Percentiles rank a stretch among this genome's conserved stretches.
Conservation (phyloP, 495 filamentous ascomycete species). For the Terfezia claveryi region DNA sequence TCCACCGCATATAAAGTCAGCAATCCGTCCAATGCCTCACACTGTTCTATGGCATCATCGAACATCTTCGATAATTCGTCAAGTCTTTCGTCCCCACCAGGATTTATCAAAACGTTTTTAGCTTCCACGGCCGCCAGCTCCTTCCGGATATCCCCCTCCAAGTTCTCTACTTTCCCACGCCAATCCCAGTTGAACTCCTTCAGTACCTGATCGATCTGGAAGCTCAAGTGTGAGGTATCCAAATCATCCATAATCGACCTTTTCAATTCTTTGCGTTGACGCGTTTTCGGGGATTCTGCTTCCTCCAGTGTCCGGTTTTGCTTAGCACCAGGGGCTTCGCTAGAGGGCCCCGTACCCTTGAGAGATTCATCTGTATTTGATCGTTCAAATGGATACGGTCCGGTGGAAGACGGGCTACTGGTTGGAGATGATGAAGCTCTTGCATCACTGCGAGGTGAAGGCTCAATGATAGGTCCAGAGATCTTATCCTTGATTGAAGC, state of each 20-base stretch:
- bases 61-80: constrained; percentile 62
- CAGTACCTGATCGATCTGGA: constrained; percentile 55
- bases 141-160: constrained; percentile 62
- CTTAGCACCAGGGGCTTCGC: neutral
- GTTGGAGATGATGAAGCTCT: constrained; percentile 2
- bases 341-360: neutral
- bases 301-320: neutral
- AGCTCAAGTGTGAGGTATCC: constrained; percentile 16
- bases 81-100: constrained; percentile 75
- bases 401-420: neutral
- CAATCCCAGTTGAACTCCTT: constrained; percentile 83
- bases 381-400: neutral
- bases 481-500: constrained; percentile 1
- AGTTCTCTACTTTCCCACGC: constrained; percentile 54
- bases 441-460: constrained; percentile 8
- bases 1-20: constrained; percentile 87
- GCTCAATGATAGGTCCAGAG: constrained; percentile 7
- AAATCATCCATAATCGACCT: constrained; percentile 25
- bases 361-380: neutral
- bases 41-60: constrained; percentile 73
- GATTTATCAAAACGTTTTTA: constrained; percentile 70
- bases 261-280: constrained; percentile 40
- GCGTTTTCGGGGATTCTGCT: constrained; percentile 15
- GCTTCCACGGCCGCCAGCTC: constrained; percentile 80
- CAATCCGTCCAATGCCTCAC: constrained; percentile 83